These are phyloP conservation scores for Colletotrichum cordylinicola DNA, from an alignment of 2,329 filamentous ascomycete species.

Conservation along the genomic window DNA sequence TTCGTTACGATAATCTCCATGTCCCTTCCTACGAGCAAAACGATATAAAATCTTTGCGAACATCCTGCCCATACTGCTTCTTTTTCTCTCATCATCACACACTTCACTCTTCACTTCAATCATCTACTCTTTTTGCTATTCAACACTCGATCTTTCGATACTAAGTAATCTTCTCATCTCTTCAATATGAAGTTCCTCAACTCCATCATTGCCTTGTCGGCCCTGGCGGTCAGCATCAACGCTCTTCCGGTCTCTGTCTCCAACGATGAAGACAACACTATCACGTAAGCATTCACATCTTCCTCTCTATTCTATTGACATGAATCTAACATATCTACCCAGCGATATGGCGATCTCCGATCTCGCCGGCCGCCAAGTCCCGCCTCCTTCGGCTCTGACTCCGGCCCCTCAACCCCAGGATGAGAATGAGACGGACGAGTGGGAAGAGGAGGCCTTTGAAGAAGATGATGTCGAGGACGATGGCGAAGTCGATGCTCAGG, in stretches of 20 bases:
- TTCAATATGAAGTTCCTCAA: constrained; percentile 12
- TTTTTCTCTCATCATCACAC: neutral
- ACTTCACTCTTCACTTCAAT: neutral
- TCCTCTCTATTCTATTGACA: rapidly evolving
- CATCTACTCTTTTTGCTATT: neutral
- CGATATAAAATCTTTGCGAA: neutral
- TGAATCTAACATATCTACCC: neutral
- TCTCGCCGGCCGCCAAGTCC: neutral
- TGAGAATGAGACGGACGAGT: neutral
- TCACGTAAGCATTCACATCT: neutral
- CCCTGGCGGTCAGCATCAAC: constrained; percentile 20
- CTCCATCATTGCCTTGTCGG: constrained; percentile 5
- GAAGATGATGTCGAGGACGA: neutral
- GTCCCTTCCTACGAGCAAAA: neutral
- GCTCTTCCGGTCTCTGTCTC: constrained; percentile 12
- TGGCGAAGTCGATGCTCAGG: neutral
- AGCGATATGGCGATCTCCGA: constrained; percentile 8
- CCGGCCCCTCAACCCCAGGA: neutral
- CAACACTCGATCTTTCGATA: neutral
- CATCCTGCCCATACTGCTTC: neutral
- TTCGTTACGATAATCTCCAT: neutral
- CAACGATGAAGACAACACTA: neutral
- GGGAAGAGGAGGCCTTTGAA: neutral
- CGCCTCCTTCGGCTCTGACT: neutral
- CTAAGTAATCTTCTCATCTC: neutral